Evolutionary conservation across 2,329 filamentous ascomycete species (phyloP), one percentile per base, ranked within the genome.

Genomic region (Didymella lethalis): DNA sequence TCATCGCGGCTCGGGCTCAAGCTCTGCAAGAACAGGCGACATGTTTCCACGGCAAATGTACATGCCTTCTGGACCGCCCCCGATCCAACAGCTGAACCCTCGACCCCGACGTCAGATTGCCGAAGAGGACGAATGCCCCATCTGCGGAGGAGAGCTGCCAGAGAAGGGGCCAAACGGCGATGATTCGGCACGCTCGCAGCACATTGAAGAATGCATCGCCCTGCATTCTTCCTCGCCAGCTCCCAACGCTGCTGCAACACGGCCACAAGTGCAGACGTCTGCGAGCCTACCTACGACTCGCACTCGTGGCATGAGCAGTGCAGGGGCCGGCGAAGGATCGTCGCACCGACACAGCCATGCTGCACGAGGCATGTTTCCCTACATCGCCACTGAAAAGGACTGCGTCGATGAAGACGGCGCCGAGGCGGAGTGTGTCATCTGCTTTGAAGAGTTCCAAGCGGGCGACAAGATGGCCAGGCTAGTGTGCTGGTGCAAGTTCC

Each of bases 61-160:
- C 38, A 47, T 66, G 25, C 56, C 64, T 25, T 54, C 63, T 2
- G 67, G 32, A 12, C 52, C 59, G 2, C 54, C 57, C n/a, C 52
- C 64, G 3, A 48, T 59, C 12, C 63, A 64, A 46, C 59, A 20
- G 50, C 68, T 67, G 23, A 69, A 68, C 12, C 55, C 64, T 18
- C 65, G 64, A 0, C 71, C 68, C 4, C 56, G 71, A 20, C 65
- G 69, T 23, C 67, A 75, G 51, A 73, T 82, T 12, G 66, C 74
- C 2, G 91, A 93, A 72, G 90, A 93, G 70, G 90, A 93, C 71
- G 89, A 92, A 68, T 94, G 91, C 62, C 90, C 90, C 0, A 85
- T 93, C 44, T 94, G 91, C 67, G 90, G 91, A 69, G 78, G 81
- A 36, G 89, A 92, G 75, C 81, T 93, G 3, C 90, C 90, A 0